Conservation (phyloP, 176 grass and related monocot genomes). For the Rhynchospora breviuscula region DNA sequence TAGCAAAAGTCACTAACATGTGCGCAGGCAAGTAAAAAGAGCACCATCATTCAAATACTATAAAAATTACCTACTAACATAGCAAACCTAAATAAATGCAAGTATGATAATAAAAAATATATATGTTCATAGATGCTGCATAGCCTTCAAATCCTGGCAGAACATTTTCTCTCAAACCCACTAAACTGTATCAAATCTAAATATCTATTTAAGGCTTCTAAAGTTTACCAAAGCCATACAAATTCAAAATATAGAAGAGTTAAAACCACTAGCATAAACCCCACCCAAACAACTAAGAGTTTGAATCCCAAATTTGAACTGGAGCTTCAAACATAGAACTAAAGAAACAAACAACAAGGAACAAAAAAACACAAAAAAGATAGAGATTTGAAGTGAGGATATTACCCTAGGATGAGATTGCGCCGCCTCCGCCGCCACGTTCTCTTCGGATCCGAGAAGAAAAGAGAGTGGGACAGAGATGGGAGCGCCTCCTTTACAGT, state of each 20-base stretch:
- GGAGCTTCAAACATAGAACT: background rate
- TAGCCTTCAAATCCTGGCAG: background rate
- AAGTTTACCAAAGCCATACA: background rate
- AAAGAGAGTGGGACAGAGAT: background rate
- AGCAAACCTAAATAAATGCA: background rate
- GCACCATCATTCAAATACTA: background rate
- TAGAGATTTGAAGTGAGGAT: background rate
- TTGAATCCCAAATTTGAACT: background rate
- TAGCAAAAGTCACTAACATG: background rate
- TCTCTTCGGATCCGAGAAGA: background rate
- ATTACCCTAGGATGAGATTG: background rate
- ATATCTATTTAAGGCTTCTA: background rate
- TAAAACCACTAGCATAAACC: background rate
- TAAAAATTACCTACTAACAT: background rate
- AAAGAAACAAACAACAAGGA: background rate
- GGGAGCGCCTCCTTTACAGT: conserved; percentile 7
- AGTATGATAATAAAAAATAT: background rate
- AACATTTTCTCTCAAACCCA: background rate
- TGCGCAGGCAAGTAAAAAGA: background rate
- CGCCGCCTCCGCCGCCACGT: conserved; percentile 2
- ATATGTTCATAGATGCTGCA: background rate
- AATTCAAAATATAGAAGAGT: background rate
- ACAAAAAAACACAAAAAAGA: too few relatives aligned
- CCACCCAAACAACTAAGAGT: background rate
- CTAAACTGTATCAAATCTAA: background rate